phyloP scores from a whole-genome alignment of 495 filamentous ascomycete species.

The Hypoxylon lienhwacheense region DNA sequence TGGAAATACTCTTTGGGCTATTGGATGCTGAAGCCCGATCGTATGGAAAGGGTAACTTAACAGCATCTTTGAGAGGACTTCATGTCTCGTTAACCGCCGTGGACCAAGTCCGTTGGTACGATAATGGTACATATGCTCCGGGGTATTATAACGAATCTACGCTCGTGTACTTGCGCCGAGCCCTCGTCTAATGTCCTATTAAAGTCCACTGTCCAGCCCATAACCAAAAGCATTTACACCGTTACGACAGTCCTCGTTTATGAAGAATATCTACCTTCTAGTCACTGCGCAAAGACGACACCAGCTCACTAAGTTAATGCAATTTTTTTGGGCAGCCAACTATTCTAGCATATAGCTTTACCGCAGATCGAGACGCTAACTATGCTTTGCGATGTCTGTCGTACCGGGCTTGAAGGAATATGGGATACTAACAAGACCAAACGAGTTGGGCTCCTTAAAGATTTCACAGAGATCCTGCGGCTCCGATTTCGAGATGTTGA shows the following conservation, averaged over 20 bases:
- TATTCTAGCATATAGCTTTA: background rate
- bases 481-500: conserved; percentile 1
- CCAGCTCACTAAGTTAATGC: background rate
- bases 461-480: conserved; percentile 20
- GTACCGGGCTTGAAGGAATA: conserved; percentile 31
- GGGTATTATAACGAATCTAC: background rate
- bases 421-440: conserved; percentile 27
- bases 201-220: too few species aligned
- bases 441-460: conserved; percentile 16
- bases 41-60: background rate
- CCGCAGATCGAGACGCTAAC: background rate
- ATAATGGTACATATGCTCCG: conserved; percentile 7
- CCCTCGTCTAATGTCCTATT: too few species aligned
- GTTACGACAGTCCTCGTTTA: background rate
- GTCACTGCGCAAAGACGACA: background rate
- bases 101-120: conserved; percentile 4
- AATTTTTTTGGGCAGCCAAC: background rate
- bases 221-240: background rate
- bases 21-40: too few species aligned
- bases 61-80: background rate
- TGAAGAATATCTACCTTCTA: background rate
- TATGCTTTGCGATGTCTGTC: conserved; percentile 32
- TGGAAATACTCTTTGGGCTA: too few species aligned
- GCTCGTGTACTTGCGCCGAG: background rate
- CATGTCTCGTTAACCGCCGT: background rate